Base-by-base conservation (phyloP, 192 early-diverging fungal species). In the Umbelopsis vinacea region DNA sequence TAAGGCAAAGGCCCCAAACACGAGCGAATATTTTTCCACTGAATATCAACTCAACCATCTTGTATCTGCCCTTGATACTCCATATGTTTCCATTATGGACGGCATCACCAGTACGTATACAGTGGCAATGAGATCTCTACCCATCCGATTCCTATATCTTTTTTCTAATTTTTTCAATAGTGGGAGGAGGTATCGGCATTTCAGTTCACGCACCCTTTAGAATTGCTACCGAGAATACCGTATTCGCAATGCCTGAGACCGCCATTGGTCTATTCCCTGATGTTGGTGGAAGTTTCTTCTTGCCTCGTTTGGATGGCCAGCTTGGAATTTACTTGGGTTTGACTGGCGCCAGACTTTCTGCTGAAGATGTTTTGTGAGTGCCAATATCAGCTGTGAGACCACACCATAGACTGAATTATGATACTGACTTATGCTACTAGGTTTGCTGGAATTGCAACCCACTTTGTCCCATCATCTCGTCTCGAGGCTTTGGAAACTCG, bases 161-260 rank as follows among this genome's bases (percentile, higher is more conserved):
- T 67, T 35, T 24, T 7, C 67, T 68, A 14, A 68, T 14, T 23
- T 29, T 55, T 63, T 29, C 37, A 52, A 43, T 79, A 95, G 93
- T 99, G 98, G 98, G 98, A 47, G 96, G 95, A 37, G 98, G 98
- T 52, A 93, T 95, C 54, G 98, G 97, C 33, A 76, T 99, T 37
- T 94, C 93, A 40, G 91, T 96, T 21, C 96, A 97, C 74, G 96
- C 91, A 7, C 91, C 95, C 21, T 98, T 99, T 86, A 84, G 98
- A 26, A 92, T 99, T 53, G 97, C 95, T 7, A 98, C 95, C 35
- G 97, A 99, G 81, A 90, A 93, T 40, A 96, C 98, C 1, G 75
- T 96, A 52, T 97, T 98, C 80, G 91, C 97, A n/a, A 99, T 99
- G 96, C 97, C 98, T 8, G 98, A 99, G 77, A 95, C 94, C 7